phyloP scores from a whole-genome alignment of 768 basidiomycete genomes.

The Pleurotus tuoliensis region DNA sequence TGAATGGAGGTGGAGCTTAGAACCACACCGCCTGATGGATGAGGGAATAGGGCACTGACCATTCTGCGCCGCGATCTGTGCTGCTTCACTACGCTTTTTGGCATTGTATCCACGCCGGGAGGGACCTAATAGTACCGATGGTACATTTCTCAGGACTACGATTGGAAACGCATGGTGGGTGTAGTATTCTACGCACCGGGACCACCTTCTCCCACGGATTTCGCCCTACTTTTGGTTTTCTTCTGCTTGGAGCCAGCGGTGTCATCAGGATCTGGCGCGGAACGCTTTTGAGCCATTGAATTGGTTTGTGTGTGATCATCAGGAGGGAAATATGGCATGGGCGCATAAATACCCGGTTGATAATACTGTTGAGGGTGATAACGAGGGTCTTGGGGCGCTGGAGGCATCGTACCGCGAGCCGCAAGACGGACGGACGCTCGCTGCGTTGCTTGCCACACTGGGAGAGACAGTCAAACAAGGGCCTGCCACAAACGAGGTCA shows the following conservation, averaged over 20 bases:
- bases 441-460: conserved; percentile 51
- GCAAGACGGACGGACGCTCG: conserved; percentile 57
- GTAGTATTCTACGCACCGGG: conserved; percentile 16
- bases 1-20: conserved; percentile 18
- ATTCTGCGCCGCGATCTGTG: conserved; percentile 47
- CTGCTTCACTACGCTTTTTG: conserved; percentile 71
- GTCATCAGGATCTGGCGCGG: conserved; percentile 32
- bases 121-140: conserved; percentile 23
- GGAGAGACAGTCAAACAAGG: conserved; percentile 13
- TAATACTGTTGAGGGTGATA: conserved; percentile 24
- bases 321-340: background rate
- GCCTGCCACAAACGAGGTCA: conserved; percentile 7
- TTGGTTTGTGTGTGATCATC: conserved; percentile 8
- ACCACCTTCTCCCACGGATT: conserved; percentile 25
- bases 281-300: conserved; percentile 25
- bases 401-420: conserved; percentile 39
- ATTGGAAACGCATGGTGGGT: conserved; percentile 8
- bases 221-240: conserved; percentile 37
- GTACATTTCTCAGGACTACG: background rate
- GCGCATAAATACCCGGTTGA: conserved; percentile 10
- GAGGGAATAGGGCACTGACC: conserved; percentile 5
- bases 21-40: background rate
- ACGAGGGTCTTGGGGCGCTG: conserved; percentile 15
- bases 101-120: conserved; percentile 67
- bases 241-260: conserved; percentile 41